Conservation (phyloP, 495 filamentous ascomycete species). For the Hypomontagnella submonticulosa region DNA sequence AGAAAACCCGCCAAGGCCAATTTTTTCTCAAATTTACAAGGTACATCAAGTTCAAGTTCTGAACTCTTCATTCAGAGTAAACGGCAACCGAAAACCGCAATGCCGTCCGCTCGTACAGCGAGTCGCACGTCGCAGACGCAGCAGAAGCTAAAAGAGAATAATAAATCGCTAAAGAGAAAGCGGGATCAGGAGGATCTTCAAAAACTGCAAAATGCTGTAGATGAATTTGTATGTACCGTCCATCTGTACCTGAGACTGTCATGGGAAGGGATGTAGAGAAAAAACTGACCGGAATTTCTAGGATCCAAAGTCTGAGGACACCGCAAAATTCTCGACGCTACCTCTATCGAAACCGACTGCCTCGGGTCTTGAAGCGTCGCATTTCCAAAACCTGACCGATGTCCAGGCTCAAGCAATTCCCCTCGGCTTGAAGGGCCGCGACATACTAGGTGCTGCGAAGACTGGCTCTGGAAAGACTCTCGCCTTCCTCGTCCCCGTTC, state of each 20-base stretch:
- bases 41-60: slow-evolving; percentile 13
- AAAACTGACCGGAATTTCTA: slow-evolving; percentile 32
- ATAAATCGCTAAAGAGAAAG: slow-evolving; percentile 57
- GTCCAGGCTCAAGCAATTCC: slow-evolving; percentile 90
- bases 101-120: slow-evolving; percentile 26
- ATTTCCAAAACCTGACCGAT: slow-evolving; percentile 90
- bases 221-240: slow-evolving; percentile 50
- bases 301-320: slow-evolving; percentile 59
- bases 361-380: slow-evolving; percentile 81
- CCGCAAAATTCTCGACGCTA: slow-evolving; percentile 77
- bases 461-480: slow-evolving; percentile 97
- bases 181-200: slow-evolving; percentile 65
- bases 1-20: slow-evolving; percentile 42
- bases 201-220: slow-evolving; percentile 60
- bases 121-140: slow-evolving; percentile 36
- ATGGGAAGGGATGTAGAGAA: background rate
- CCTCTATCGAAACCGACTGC: slow-evolving; percentile 88
- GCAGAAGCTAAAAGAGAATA: slow-evolving; percentile 47
- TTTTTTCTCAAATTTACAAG: slow-evolving; percentile 30
- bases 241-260: background rate
- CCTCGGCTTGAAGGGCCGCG: slow-evolving; percentile 82
- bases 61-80: background rate
- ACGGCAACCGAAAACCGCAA: slow-evolving; percentile 17
- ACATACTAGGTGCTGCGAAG: slow-evolving; percentile 95
- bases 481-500: slow-evolving; percentile 88